Base-by-base conservation (phyloP, 768 basidiomycete genomes). In the Tylopilus rubrobrunneus region DNA sequence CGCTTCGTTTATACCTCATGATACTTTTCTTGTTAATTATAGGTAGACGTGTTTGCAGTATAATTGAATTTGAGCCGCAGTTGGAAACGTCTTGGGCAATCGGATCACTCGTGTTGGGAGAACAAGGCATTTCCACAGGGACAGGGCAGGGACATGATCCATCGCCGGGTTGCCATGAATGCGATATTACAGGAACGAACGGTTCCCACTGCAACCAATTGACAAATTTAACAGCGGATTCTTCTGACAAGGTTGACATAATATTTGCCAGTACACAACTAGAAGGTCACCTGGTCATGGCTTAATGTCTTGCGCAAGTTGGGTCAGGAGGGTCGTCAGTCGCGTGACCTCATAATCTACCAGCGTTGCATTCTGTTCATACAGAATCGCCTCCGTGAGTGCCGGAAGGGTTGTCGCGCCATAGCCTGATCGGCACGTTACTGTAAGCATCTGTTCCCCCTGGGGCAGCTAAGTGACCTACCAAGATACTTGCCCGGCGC, bases 401-500 rank as follows among this genome's bases (percentile, higher is more conserved):
- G 78, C 89, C 2, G 91, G 92, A 56, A 94, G 76, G 0, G 90
- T 90, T 1, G 91, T 92, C 3, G 91, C 88, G 7, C 90, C 90
- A 62, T 91, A 90, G 5, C 88, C 87, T 89, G 19, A 9, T 36
- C 42, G 36, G 51, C 9, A 31, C 33, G 8, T 33, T 31, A 31
- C 7, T 8, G 8, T 48, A 9, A 54, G 33, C 49, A 39, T 8
- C 40, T 28, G 17, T 52, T 41, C 17, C 39, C 11, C 49, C 29
- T 44, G 31, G 14, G 52, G 10, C 27, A 10, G 23, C n/a, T 5
- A 34, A 23, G 36, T 12, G 11, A 70, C 78, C 60, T 59, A 88
- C 87, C 86, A 39, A 87, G 82, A 83, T 86, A 86, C 68, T 89
- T 85, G 37, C 92, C 92, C 29, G 93, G 92, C 3, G 92, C 90